A percentile compares a stretch with the other conserved stretches of the same genome.
Evolutionary conservation across 1,284 basidiomycete species (phyloP).

Genomic region (Heterobasidion parviporum): DNA sequence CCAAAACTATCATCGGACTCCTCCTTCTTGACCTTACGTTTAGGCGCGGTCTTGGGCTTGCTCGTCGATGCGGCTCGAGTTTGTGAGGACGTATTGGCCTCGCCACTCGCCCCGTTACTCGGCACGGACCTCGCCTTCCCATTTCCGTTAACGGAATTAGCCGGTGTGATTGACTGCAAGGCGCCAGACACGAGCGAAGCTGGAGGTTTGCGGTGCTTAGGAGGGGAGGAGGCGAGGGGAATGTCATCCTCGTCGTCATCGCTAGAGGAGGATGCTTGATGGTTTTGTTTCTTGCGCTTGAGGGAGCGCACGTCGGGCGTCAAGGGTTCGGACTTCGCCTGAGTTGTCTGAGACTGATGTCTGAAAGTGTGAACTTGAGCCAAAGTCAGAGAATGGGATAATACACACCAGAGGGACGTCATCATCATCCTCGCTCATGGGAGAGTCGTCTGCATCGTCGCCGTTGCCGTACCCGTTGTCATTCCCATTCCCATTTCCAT

Average conservation of each 20-base stretch:
- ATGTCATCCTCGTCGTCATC: slow-evolving; percentile 72
- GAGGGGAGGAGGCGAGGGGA: slow-evolving; percentile 64
- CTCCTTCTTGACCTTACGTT: slow-evolving; percentile 65
- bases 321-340: slow-evolving; percentile 36
- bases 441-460: slow-evolving; percentile 31
- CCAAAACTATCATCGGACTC: slow-evolving; percentile 27
- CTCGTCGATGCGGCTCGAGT: slow-evolving; percentile 11
- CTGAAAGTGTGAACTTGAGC: slow-evolving; percentile 16
- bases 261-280: slow-evolving; percentile 45
- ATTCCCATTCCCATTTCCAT: slow-evolving; percentile 24
- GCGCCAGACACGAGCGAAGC: slow-evolving; percentile 35
- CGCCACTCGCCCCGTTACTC: slow-evolving; percentile 24
- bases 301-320: slow-evolving; percentile 33
- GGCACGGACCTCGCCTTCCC: slow-evolving; percentile 27
- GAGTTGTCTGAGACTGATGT: slow-evolving; percentile 31
- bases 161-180: slow-evolving; percentile 26
- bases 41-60: slow-evolving; percentile 29
- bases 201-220: slow-evolving; percentile 35
- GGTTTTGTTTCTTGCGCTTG: slow-evolving; percentile 50
- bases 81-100: slow-evolving; percentile 6
- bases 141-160: slow-evolving; percentile 27
- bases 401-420: slow-evolving; percentile 53
- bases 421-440: slow-evolving; percentile 61
- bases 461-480: slow-evolving; percentile 18
- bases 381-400: slow-evolving; percentile 9